phyloP scores from a whole-genome alignment of 768 basidiomycete genomes.

The Rickenella mellea region DNA sequence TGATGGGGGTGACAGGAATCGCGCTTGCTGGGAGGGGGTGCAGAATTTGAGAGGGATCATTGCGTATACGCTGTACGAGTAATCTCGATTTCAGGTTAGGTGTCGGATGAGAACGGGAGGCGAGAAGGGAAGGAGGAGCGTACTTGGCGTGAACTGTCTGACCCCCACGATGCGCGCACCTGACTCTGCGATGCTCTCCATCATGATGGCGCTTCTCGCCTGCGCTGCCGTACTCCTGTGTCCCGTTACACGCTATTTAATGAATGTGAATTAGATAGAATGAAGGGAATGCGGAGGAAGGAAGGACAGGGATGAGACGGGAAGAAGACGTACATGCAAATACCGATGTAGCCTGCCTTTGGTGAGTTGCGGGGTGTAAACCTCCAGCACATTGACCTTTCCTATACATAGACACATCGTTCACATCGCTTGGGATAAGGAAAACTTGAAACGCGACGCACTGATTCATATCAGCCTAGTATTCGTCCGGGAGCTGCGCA shows the following conservation, averaged over 20 bases:
- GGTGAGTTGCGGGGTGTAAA: conserved; percentile 6
- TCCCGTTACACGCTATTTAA: conserved; percentile 5
- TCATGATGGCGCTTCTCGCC: conserved; percentile 10
- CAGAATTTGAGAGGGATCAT: conserved; percentile 1
- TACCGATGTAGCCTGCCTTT: conserved; percentile 7
- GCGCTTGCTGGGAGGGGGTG: conserved; percentile 4
- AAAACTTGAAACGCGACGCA: neutral
- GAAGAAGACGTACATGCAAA: conserved; percentile 4
- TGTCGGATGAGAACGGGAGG: no score
- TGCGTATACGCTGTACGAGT: conserved; percentile 1
- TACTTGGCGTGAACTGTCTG: conserved; percentile 11
- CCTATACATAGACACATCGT: no score
- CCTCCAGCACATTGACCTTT: conserved; percentile 7
- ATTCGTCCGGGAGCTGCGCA: conserved; percentile 8
- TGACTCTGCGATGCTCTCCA: conserved; percentile 9
- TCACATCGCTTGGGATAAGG: neutral
- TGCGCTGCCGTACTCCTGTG: conserved; percentile 7
- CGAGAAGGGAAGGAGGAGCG: no score
- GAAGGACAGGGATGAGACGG: no score
- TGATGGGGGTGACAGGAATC: conserved; percentile 9
- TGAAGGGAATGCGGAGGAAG: neutral
- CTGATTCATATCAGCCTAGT: conserved; percentile 9
- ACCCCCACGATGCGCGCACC: conserved; percentile 9
- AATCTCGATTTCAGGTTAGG: no score
- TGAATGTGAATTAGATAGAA: no score